phyloP scores from a whole-genome alignment of 2,329 filamentous ascomycete species.

The Neonectria faginata region DNA sequence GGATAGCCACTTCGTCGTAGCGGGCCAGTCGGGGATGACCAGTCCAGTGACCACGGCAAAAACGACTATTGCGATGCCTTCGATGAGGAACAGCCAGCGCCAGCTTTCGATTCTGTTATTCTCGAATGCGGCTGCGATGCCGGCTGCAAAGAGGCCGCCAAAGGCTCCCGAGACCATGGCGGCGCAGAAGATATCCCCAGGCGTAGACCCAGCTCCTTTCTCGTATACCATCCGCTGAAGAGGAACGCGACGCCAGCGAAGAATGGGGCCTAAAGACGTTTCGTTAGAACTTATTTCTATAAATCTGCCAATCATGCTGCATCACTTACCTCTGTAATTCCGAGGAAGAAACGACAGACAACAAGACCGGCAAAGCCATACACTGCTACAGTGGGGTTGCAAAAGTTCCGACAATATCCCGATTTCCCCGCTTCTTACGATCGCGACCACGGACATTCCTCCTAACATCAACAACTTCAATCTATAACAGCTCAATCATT shows the following conservation, averaged over 20 bases:
- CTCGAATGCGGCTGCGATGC: conserved; percentile 49
- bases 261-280: conserved; percentile 30
- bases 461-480: too few species aligned
- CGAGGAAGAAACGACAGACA: conserved; percentile 39
- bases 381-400: conserved; percentile 32
- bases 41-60: conserved; percentile 25
- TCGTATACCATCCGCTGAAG: conserved; percentile 46
- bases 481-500: too few species aligned
- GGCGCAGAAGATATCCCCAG: conserved; percentile 50
- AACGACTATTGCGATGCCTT: conserved; percentile 24
- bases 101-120: conserved; percentile 30
- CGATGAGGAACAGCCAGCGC: conserved; percentile 34
- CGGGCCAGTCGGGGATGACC: conserved; percentile 30
- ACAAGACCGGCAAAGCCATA: conserved; percentile 35
- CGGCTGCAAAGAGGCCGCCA: conserved; percentile 57
- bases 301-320: too few species aligned
- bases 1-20: conserved; percentile 28
- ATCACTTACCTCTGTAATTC: conserved; percentile 33
- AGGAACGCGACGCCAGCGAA: conserved; percentile 47
- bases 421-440: too few species aligned
- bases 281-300: neutral
- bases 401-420: too few species aligned
- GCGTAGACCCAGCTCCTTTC: conserved; percentile 43
- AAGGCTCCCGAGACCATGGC: conserved; percentile 55
- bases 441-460: too few species aligned